Conservation (phyloP, 306 rosid species). For the Coriaria nepalensis region DNA sequence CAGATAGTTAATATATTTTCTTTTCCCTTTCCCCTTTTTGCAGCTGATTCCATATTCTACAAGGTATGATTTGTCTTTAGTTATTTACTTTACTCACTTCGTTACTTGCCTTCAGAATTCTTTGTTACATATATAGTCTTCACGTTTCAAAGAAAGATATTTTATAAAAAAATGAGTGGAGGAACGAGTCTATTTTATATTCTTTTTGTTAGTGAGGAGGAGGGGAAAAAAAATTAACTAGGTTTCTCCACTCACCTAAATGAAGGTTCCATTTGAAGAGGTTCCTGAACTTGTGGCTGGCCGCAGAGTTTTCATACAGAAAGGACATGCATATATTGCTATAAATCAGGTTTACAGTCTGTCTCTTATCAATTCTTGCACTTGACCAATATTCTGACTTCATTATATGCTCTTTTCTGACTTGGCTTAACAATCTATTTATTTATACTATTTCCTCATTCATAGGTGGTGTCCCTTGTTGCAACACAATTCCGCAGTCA, state of each 20-base stretch:
- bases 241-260: constrained; percentile 6
- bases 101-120: background rate
- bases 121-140: background rate
- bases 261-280: constrained; percentile 89
- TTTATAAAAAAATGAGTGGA: too few relatives aligned
- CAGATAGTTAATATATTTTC: constrained; percentile 18
- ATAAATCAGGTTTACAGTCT: constrained; percentile 57
- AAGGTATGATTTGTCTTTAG: constrained; percentile 36
- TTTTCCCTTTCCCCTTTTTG: constrained; percentile 19
- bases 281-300: constrained; percentile 93
- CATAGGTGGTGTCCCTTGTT: constrained; percentile 68
- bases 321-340: constrained; percentile 77
- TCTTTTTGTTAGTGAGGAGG: too few relatives aligned
- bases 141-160: too few relatives aligned
- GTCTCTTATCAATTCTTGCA: constrained; percentile 9
- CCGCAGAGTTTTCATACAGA: constrained; percentile 60
- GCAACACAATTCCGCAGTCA: constrained; percentile 71
- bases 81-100: constrained; percentile 3
- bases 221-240: too few relatives aligned
- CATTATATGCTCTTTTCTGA: too few relatives aligned
- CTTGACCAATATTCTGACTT: too few relatives aligned
- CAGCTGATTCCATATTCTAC: constrained; percentile 59
- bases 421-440: too few relatives aligned
- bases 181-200: too few relatives aligned
- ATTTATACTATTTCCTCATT: too few relatives aligned